Evolutionary conservation across 2,329 filamentous ascomycete species (phyloP), one percentile per base, ranked within the genome.

Genomic region (Trichoderma hamatum): DNA sequence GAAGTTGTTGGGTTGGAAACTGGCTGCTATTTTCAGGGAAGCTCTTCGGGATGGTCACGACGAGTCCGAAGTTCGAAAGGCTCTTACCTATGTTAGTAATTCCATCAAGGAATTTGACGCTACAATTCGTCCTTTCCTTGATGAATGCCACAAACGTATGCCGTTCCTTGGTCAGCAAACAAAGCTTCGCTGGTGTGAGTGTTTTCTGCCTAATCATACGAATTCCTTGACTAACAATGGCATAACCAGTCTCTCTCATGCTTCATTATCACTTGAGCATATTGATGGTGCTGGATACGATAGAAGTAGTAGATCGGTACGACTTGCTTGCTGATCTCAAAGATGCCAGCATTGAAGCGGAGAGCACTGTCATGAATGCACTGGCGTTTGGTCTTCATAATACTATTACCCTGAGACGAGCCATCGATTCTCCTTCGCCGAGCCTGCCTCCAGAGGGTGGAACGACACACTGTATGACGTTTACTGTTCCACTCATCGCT

Each of bases 321-420:
- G 56, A 60, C 34, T 43, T 60, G 56, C 56, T 60, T 16, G 34
- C 39, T 19, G 34, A 43, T 39, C 56, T 60, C 36, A 60, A 60
- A 60, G 56, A 60, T n/a, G 56, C 56, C n/a, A 60, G 56, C 16
- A 43, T 60, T n/a, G 56, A 60, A 43, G 56, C 56, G 43, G 56
- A 60, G 39, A 60, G 43, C 14, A 60, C 56, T n/a, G 34, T 60
- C 24, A 60, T 60, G 14, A 60, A 60, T 43, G 56, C 56, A 60
- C 24, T 60, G 24, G 56, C 34, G 2, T 60, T 60, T 60, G 56
- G 56, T 2, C 56, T 60, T n/a, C 56, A 60, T 43, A 60, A 60
- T 43, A 60, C 21, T 24, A 43, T 60, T 7, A 60, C 56, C 34
- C 43, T 60, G 56, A 60, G 56, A 30, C 56, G 56, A 28, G 9